Conservation (phyloP, 139 green algal species). For the Diplosphaera chodatii region DNA sequence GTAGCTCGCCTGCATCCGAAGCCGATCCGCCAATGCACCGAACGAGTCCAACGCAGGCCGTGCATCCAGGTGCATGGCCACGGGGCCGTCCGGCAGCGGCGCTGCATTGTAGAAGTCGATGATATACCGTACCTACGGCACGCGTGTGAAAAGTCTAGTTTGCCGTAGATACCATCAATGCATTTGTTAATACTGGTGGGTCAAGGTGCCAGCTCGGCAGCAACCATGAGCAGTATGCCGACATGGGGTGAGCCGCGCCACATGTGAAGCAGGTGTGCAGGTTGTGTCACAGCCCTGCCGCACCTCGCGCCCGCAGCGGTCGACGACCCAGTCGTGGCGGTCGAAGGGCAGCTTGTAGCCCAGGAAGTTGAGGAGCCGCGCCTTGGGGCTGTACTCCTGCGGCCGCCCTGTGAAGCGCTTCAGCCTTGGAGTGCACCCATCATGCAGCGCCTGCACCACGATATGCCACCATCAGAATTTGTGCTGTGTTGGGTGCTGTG, state of each 20-base stretch:
- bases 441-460: not conserved
- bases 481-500: too few relatives aligned
- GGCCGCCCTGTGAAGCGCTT: conserved; percentile 75
- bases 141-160: too few relatives aligned
- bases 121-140: conserved; percentile 69
- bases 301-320: conserved; percentile 75
- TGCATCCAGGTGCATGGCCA: conserved; percentile 87
- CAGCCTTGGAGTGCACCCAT: conserved; percentile 36
- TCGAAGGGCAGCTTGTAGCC: conserved; percentile 91
- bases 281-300: conserved; percentile 23
- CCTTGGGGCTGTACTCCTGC: conserved; percentile 82
- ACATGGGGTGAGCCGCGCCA: too few relatives aligned
- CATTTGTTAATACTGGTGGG: too few relatives aligned
- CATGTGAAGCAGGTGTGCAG: not conserved
- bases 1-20: conserved; percentile 51
- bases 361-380: conserved; percentile 83
- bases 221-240: too few relatives aligned
- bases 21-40: conserved; percentile 51
- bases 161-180: too few relatives aligned
- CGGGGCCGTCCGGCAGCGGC: conserved; percentile 47
- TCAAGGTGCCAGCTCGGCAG: too few relatives aligned
- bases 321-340: conserved; percentile 91
- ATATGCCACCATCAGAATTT: too few relatives aligned
- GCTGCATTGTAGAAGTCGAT: conserved; percentile 94
- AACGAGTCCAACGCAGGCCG: conserved; percentile 77